Percentiles rank a stretch among this genome's conserved stretches.
phyloP scores from a whole-genome alignment of 345 rosid species.

The Sonneratia alba region DNA sequence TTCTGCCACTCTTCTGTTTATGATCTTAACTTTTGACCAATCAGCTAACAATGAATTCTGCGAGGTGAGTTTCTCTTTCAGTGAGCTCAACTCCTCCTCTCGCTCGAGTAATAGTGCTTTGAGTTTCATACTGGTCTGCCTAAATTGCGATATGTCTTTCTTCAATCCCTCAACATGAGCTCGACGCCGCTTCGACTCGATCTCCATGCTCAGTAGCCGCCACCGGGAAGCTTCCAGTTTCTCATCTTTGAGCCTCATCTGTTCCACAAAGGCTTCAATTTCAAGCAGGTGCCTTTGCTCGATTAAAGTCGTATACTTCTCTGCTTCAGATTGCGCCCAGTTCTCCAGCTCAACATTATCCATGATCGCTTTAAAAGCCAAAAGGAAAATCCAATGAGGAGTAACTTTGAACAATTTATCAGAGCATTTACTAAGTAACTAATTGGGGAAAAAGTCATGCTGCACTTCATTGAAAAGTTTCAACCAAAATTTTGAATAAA shows the following conservation, averaged over 20 bases:
- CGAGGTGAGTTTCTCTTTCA: conserved; percentile 32
- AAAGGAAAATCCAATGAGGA: conserved; percentile 7
- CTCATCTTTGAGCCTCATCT: conserved; percentile 73
- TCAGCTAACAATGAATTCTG: conserved; percentile 23
- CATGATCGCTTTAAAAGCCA: conserved; percentile 30
- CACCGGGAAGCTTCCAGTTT: conserved; percentile 64
- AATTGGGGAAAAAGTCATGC: neutral
- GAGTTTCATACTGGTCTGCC: conserved; percentile 45
- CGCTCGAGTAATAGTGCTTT: conserved; percentile 37
- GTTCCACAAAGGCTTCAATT: conserved; percentile 58
- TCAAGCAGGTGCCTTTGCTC: conserved; percentile 63
- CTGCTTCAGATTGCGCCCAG: conserved; percentile 56
- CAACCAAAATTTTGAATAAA: no score
- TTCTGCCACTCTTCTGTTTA: conserved; percentile 25
- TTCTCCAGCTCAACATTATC: conserved; percentile 44
- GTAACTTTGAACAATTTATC: neutral
- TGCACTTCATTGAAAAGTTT: no score
- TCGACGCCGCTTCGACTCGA: conserved; percentile 62
- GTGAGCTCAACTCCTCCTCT: conserved; percentile 38
- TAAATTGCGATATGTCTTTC: conserved; percentile 47
- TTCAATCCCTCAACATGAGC: conserved; percentile 53
- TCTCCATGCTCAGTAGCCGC: conserved; percentile 63
- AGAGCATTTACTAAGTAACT: neutral
- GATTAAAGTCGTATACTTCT: conserved; percentile 37
- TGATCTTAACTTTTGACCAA: conserved; percentile 30